Base-by-base conservation (phyloP, 1,284 basidiomycete genomes). In the Cryptococcus depauperatus region DNA sequence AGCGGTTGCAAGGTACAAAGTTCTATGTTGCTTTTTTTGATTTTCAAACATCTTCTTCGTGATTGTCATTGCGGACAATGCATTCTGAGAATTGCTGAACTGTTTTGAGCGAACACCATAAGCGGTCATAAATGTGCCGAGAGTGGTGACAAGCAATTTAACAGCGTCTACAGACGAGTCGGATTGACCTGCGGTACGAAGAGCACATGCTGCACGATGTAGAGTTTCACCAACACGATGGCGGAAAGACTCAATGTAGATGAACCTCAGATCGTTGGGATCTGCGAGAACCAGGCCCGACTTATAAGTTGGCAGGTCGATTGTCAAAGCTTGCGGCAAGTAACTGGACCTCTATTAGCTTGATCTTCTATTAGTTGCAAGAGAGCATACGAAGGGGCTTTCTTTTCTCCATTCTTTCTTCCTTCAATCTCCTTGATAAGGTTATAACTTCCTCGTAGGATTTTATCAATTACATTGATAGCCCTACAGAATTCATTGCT, bases 81-180 rank as follows among this genome's bases (percentile, higher is more conserved):
- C 64, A 8, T 44, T 43, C 16, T 64, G 61, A 7, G 64, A 56
- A 19, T 42, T 55, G 14, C 52, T 45, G 47, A 59, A 70, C 44
- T 66, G 61, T 51, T 69, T 69, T 19, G 62, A 58, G 10, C 64
- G 61, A 37, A 66, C 62, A 28, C 68, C 66, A 39, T 69, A 69
- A 4, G 61, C 57, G 8, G 62, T 64, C 5, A 69, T 55, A 46
- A 58, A 65, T 3, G 65, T 54, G 40, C 65, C 64, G 26, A 71
- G 67, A 13, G 66, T 66, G 0, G 69, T 66, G 29, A 77, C 69
- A 8, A 77, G 64, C 45, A 74, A 66, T 55, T 74, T 74, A 51
- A 95, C 81, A 9, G 87, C 83, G 65, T 98, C 95, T 46, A 92
- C 90, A 56, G 93, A 91, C 65, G 92, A 90, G 69, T 95, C 91